Conservation (phyloP, 2,329 filamentous ascomycete genomes). For the Sphaceloma murrayae region DNA sequence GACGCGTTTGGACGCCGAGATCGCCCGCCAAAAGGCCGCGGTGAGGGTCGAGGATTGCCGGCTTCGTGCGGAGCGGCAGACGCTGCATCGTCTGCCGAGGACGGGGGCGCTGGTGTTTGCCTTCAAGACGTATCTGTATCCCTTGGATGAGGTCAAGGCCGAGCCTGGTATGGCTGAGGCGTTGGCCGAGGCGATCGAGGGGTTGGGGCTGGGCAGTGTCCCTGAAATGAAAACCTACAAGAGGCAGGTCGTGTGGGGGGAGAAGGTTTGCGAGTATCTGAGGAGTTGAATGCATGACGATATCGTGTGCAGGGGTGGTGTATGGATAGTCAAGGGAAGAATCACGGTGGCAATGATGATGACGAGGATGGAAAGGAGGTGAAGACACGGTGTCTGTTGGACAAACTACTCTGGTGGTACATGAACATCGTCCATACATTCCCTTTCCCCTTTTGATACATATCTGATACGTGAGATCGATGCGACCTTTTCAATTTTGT, state of each 20-base stretch:
- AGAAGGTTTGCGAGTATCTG: conserved; percentile 45
- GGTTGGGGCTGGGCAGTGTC: conserved; percentile 46
- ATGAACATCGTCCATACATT: not conserved
- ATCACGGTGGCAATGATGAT: too few species aligned
- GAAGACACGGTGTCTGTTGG: not conserved
- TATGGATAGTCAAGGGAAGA: too few species aligned
- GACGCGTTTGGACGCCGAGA: conserved; percentile 23
- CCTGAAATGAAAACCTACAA: conserved; percentile 53
- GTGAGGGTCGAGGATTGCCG: conserved; percentile 34
- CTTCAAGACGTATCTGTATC: conserved; percentile 55
- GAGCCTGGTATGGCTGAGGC: conserved; percentile 2
- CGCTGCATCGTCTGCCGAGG: conserved; percentile 48
- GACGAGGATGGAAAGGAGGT: too few species aligned
- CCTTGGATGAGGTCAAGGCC: conserved; percentile 34
- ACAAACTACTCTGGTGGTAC: conserved; percentile 12
- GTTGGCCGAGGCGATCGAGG: conserved; percentile 3
- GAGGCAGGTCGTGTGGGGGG: conserved; percentile 46
- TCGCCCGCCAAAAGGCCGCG: conserved; percentile 25
- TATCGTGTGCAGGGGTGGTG: too few species aligned
- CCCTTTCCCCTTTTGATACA: not conserved
- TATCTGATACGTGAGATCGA: not conserved
- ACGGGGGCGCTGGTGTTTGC: conserved; percentile 49
- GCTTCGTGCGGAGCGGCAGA: conserved; percentile 52
- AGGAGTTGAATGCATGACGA: too few species aligned
- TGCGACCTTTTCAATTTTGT: conserved; percentile 3